A percentile compares a stretch with the other conserved stretches of the same genome.
Conservation (phyloP, 2,329 filamentous ascomycete genomes). For the Aureobasidium namibiae region DNA sequence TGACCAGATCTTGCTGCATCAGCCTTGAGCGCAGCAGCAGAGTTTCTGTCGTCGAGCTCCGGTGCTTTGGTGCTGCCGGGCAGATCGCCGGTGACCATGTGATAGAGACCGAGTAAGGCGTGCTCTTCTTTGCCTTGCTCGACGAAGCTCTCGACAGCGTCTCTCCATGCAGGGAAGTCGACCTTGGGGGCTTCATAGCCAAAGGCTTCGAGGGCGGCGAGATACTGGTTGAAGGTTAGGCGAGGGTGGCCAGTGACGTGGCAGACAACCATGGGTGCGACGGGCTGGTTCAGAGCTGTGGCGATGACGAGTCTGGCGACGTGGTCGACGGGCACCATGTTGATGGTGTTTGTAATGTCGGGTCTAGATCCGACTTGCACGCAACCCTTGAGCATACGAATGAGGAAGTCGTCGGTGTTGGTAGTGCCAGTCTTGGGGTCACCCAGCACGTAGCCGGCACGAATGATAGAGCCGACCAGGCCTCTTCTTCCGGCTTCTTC, state of each 20-base stretch:
- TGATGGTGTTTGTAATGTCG: slow-evolving; percentile 76
- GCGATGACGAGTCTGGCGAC: slow-evolving; percentile 76
- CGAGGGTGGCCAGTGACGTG: slow-evolving; percentile 76
- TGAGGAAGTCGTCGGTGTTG: slow-evolving; percentile 83
- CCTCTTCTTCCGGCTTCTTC: slow-evolving; percentile 72
- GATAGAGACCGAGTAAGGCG: slow-evolving; percentile 66
- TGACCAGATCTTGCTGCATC: slow-evolving; percentile 53
- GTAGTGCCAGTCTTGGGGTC: slow-evolving; percentile 60
- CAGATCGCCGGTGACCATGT: slow-evolving; percentile 64
- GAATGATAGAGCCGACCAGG: slow-evolving; percentile 64
- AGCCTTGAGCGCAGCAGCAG: slow-evolving; percentile 53
- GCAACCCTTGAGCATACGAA: slow-evolving; percentile 80
- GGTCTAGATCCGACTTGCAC: slow-evolving; percentile 68
- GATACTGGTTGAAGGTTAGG: slow-evolving; percentile 68
- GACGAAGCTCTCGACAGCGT: slow-evolving; percentile 60
- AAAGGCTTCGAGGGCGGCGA: slow-evolving; percentile 61
- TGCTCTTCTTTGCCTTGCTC: slow-evolving; percentile 57
- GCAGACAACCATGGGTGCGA: slow-evolving; percentile 51
- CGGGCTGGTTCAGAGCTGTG: slow-evolving; percentile 56
- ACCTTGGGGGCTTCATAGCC: slow-evolving; percentile 63
- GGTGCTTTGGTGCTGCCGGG: slow-evolving; percentile 62
- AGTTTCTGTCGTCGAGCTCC: slow-evolving; percentile 66
- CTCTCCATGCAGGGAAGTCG: slow-evolving; percentile 61
- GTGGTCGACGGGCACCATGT: slow-evolving; percentile 79
- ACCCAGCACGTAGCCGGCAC: slow-evolving; percentile 79